These are phyloP conservation scores for Crithidia expoeki DNA, from an alignment of 208 protist genomes.

Conservation along the genomic window DNA sequence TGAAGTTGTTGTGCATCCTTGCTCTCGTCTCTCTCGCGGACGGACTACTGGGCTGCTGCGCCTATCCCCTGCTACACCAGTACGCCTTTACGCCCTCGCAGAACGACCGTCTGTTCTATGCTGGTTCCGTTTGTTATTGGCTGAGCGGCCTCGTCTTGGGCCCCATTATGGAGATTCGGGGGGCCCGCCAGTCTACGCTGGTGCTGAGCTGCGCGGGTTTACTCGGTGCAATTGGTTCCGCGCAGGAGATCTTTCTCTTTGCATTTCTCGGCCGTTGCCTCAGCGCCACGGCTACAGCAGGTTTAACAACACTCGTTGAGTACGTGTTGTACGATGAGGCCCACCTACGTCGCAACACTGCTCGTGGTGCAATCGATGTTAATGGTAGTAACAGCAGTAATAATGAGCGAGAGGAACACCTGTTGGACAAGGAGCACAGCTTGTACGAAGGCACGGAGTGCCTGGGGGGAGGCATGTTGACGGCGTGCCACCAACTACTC, in stretches of 20 bases:
- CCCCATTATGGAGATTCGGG: conserved; percentile 18
- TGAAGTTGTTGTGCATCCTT: conserved; percentile 20
- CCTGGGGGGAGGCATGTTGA: conserved; percentile 6
- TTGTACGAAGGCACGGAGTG: background rate
- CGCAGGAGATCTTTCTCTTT: conserved; percentile 4
- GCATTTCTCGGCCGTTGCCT: conserved; percentile 1
- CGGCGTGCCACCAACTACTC: conserved; percentile 13
- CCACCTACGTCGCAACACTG: conserved; percentile 1
- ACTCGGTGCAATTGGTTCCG: background rate
- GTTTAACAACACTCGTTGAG: conserved; percentile 14
- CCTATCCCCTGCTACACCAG: conserved; percentile 23
- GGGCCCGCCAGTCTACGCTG: conserved; percentile 2
- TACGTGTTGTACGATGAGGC: conserved; percentile 24
- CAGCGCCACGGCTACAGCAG: conserved; percentile 17
- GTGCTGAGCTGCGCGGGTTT: conserved; percentile 8
- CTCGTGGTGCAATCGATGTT: background rate
- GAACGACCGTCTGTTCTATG: conserved; percentile 23
- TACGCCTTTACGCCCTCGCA: conserved; percentile 20
- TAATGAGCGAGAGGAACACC: background rate
- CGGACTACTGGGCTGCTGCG: conserved; percentile 25
- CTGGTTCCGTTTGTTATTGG: conserved; percentile 18
- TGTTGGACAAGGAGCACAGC: background rate
- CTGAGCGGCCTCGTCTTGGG: conserved; percentile 12
- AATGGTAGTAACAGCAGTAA: background rate
- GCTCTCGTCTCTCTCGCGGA: conserved; percentile 20